Conservation (phyloP, 257 asterid genomes). For the Nicotiana knightiana region DNA sequence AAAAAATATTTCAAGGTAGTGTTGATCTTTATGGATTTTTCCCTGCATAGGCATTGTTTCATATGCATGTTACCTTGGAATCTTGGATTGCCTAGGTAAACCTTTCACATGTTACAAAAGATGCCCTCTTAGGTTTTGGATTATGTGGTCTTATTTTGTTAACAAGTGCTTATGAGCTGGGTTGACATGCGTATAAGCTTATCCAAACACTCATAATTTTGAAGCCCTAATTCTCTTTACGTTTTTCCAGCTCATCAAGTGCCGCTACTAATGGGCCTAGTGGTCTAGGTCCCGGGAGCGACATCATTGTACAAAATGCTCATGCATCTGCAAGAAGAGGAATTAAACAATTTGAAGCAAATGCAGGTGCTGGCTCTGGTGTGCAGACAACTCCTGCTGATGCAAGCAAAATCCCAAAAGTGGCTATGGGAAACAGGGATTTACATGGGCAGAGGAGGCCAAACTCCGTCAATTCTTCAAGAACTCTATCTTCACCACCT, state of each 20-base stretch:
- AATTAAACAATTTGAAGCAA: constrained; percentile 9
- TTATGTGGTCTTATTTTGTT: not conserved
- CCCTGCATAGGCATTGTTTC: not conserved
- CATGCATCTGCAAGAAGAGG: constrained; percentile 20
- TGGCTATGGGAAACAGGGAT: constrained; percentile 17
- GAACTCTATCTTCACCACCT: constrained; percentile 28
- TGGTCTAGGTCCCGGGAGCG: constrained; percentile 32
- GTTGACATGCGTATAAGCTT: not conserved
- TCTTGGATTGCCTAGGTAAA: not conserved
- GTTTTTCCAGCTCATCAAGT: constrained; percentile 47
- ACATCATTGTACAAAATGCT: constrained; percentile 23
- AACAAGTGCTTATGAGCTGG: no score
- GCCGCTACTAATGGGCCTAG: constrained; percentile 43
- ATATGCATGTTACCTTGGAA: not conserved
- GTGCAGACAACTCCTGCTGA: constrained; percentile 31
- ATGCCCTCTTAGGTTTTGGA: not conserved
- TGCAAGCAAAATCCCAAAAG: constrained; percentile 24
- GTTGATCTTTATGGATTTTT: constrained; percentile 14
- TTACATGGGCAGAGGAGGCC: constrained; percentile 25
- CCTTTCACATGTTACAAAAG: not conserved
- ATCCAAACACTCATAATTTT: not conserved
- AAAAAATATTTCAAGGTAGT: constrained; percentile 46
- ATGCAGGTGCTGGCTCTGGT: constrained; percentile 17
- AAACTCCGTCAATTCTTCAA: constrained; percentile 22
- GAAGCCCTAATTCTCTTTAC: not conserved